Conservation (phyloP, 768 basidiomycete species). For the Megacollybia marginata region DNA sequence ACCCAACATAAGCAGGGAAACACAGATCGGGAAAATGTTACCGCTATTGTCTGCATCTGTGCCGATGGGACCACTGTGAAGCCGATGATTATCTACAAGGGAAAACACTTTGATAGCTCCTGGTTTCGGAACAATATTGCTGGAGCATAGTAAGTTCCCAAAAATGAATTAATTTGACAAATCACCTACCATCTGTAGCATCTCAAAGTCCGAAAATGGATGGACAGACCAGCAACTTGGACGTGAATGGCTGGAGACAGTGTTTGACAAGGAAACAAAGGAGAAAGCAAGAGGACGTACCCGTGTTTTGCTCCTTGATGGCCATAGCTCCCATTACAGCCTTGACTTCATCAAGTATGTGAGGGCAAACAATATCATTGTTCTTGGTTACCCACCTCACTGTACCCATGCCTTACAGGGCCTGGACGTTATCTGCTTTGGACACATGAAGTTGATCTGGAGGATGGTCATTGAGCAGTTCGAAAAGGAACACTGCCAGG, state of each 20-base stretch:
- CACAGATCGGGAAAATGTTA: too few relatives aligned
- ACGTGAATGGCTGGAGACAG: constrained; percentile 16
- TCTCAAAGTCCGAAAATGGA: constrained; percentile 20
- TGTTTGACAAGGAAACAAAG: constrained; percentile 25
- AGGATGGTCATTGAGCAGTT: constrained; percentile 16
- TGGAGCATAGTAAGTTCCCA: constrained; percentile 21
- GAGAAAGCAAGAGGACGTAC: constrained; percentile 24
- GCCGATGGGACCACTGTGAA: too few relatives aligned
- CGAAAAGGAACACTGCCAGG: constrained; percentile 11
- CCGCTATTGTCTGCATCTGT: too few relatives aligned
- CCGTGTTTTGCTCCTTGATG: constrained; percentile 29
- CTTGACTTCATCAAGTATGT: constrained; percentile 25
- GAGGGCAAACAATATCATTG: constrained; percentile 24
- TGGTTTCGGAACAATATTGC: constrained; percentile 30
- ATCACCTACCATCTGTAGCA: constrained; percentile 8
- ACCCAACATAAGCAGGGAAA: too few relatives aligned
- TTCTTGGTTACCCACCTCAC: constrained; percentile 32
- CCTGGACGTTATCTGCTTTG: constrained; percentile 38
- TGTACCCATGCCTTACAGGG: constrained; percentile 35
- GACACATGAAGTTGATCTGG: constrained; percentile 25
- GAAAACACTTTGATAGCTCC: constrained; percentile 18
- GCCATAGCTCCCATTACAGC: constrained; percentile 33
- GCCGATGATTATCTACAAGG: constrained; percentile 33
- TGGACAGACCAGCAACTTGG: constrained; percentile 22
- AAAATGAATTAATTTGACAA: constrained; percentile 3